phyloP scores from a whole-genome alignment of 1,284 basidiomycete species.

The Tilletia horrida region DNA sequence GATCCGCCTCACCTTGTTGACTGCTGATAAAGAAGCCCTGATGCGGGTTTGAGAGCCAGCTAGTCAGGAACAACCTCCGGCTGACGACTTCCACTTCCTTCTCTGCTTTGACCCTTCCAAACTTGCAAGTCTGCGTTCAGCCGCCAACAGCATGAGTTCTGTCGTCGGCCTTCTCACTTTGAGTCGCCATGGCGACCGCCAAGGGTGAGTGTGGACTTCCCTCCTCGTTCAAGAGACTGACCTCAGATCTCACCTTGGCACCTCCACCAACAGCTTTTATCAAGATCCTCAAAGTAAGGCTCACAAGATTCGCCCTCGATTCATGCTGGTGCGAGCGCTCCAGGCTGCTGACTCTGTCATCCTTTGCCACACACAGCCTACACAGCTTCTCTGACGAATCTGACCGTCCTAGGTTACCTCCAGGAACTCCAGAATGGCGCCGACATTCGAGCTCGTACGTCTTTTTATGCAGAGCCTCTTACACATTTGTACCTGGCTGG shows the following conservation, averaged over 20 bases:
- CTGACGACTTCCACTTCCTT: no score
- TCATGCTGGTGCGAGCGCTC: constrained; percentile 15
- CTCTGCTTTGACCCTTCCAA: no score
- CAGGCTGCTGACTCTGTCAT: no score
- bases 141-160: no score
- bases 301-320: constrained; percentile 26
- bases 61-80: no score
- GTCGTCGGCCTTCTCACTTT: constrained; percentile 75
- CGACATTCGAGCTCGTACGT: constrained; percentile 62
- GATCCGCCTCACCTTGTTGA: no score
- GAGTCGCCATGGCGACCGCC: constrained; percentile 77
- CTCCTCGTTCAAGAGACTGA: constrained; percentile 50
- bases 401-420: constrained; percentile 73
- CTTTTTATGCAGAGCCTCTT: no score
- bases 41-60: no score
- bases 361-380: constrained; percentile 57
- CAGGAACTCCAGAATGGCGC: constrained; percentile 70
- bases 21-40: no score
- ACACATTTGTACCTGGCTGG: no score
- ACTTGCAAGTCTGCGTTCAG: no score
- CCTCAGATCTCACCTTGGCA: constrained; percentile 21
- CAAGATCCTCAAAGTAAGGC: background rate
- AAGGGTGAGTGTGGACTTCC: constrained; percentile 61
- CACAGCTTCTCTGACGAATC: constrained; percentile 67
- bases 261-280: background rate